These are phyloP conservation scores for Rhodotorula sp. DNA, from an alignment of 1,284 basidiomycete species.

Conservation along the genomic window DNA sequence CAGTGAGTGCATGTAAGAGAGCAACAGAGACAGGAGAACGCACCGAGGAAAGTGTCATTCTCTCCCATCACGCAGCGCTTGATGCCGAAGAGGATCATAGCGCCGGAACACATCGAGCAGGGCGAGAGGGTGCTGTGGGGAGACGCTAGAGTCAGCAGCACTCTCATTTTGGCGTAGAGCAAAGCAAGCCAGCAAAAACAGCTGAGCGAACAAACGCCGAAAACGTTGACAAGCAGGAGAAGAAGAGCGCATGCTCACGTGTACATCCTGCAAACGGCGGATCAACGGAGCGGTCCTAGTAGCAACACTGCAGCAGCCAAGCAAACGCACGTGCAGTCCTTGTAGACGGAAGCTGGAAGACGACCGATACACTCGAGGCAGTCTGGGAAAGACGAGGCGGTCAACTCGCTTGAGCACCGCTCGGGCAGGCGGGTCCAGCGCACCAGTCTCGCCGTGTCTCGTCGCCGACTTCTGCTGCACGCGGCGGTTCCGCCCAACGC, in stretches of 20 bases:
- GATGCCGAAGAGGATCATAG: constrained; percentile 30
- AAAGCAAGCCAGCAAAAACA: background rate
- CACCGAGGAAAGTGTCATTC: constrained; percentile 44
- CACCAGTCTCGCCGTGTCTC: constrained; percentile 34
- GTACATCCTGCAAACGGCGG: constrained; percentile 23
- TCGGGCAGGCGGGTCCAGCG: background rate
- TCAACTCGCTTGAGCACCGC: background rate
- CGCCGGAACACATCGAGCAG: constrained; percentile 43
- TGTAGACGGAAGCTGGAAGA: constrained; percentile 41
- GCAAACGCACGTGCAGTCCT: constrained; percentile 37
- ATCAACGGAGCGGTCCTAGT: no score
- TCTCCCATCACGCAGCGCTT: constrained; percentile 44
- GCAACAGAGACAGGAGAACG: background rate
- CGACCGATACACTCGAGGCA: constrained; percentile 43
- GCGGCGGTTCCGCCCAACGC: constrained; percentile 35
- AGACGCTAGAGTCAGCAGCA: no score
- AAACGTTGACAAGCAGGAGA: no score
- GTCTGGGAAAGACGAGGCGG: constrained; percentile 1
- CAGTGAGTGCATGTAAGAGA: no score
- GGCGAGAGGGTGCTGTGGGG: constrained; percentile 33
- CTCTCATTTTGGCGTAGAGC: no score
- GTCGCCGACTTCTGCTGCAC: constrained; percentile 31
- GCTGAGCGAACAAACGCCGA: background rate
- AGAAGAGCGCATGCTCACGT: constrained; percentile 10
- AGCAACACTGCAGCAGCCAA: background rate